Evolutionary conservation across 306 rosid species (phyloP), one percentile per base, ranked within the genome.

Genomic region (Vigna hirtella): DNA sequence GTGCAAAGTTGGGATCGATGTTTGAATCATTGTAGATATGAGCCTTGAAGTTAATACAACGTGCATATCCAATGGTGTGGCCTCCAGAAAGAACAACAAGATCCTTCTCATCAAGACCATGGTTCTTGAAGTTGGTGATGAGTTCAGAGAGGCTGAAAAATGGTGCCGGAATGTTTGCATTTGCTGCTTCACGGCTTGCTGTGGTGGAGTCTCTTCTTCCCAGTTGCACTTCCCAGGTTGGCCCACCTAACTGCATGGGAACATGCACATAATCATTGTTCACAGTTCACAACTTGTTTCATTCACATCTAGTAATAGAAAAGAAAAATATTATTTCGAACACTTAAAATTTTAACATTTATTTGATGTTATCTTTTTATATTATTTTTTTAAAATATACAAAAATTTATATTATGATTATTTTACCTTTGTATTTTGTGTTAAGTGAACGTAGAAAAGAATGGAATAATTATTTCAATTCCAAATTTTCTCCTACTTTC

Each of bases 191-290:
- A 2, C 49, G 79, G 72, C 87, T 86, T 6, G 89, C 88, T 28
- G 78, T 86, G 56, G 62, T 82, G 15, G 93, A 80, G 84, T 86
- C 93, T 75, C 86, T 86, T 65, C 93, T 86, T 1, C 93, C 89
- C 0, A 86, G 16, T n/a, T 11, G 43, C n/a, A 85, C 87, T 1
- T 57, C 42, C 90, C 93, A 89, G 8, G 79, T 28, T 11, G 86
- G 82, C 7, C 93, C 90, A 26, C 93, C 89, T 78, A 89, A 62
- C 93, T 89, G 81, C 50, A 70, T 26, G 28, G 28, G 28, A 3
- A 26, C 28, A 26, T 26, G 28, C 3, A 26, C 28, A 26, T n/a
- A 28, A 70, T 65, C 1, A 36, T 45, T 34, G 38, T 34, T 34
- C 38, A 4, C 38, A 34, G 12, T 42, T 43, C 15, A 13, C 3